Percentiles rank a stretch among this genome's conserved stretches.
Conservation (phyloP, 2,329 filamentous ascomycete genomes). For the Chrysoporthe puriensis region DNA sequence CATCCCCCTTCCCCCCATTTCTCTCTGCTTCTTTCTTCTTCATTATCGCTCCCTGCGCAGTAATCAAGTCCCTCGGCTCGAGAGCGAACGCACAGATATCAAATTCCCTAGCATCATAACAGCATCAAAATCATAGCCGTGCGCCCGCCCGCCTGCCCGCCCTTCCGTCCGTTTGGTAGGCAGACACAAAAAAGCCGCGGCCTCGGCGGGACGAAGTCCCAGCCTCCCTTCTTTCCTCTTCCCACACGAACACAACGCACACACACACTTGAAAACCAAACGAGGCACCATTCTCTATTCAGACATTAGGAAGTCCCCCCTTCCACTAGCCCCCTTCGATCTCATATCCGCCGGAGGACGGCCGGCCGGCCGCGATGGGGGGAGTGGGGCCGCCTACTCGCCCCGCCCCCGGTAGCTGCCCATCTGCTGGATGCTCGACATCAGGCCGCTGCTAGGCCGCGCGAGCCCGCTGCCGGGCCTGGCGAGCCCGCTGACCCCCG, state of each 20-base stretch:
- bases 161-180: neutral
- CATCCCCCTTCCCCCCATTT: too few species aligned
- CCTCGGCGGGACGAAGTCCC: constrained; percentile 12
- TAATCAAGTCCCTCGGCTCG: too few species aligned
- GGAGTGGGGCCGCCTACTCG: constrained; percentile 27
- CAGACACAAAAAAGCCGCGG: neutral
- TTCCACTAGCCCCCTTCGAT: too few species aligned
- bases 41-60: too few species aligned
- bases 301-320: too few species aligned
- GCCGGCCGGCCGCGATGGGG: neutral
- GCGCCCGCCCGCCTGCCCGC: too few species aligned
- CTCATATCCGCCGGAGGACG: neutral
- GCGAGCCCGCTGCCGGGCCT: constrained; percentile 54
- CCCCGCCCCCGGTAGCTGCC: constrained; percentile 61
- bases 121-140: constrained; percentile 25
- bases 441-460: constrained; percentile 71
- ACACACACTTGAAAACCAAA: too few species aligned
- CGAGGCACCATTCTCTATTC: too few species aligned
- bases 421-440: constrained; percentile 89
- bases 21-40: too few species aligned
- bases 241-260: too few species aligned
- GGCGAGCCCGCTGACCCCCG: constrained; percentile 48
- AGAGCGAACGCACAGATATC: too few species aligned
- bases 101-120: constrained; percentile 13
- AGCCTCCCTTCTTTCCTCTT: neutral